These are phyloP conservation scores for Diospyros lotus DNA, from an alignment of 148 eudicot species.

Conservation along the genomic window DNA sequence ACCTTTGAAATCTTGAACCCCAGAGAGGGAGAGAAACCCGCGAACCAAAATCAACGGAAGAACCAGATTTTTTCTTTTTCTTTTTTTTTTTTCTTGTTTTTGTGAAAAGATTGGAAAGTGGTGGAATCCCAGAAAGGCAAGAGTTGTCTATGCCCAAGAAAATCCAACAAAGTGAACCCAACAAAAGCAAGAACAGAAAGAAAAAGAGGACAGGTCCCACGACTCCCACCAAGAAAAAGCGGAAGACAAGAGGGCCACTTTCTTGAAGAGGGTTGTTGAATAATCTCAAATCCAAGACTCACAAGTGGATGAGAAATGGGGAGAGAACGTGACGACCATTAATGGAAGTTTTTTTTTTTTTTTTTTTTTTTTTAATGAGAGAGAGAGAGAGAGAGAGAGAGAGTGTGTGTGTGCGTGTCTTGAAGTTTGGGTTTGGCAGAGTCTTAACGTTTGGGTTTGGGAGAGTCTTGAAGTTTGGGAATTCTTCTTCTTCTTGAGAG, in stretches of 20 bases:
- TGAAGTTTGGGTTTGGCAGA: neutral
- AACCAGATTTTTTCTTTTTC: neutral
- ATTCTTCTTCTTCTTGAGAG: too few species aligned
- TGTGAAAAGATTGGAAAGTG: slow-evolving; percentile 5
- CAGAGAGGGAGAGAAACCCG: neutral
- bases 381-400: neutral
- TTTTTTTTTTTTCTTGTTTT: too few species aligned
- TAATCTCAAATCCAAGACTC: slow-evolving; percentile 4
- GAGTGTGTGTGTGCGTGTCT: neutral
- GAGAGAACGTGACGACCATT: slow-evolving; percentile 23
- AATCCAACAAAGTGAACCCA: slow-evolving; percentile 4
- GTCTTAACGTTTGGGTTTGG: too few species aligned
- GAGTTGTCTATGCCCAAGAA: slow-evolving; percentile 14
- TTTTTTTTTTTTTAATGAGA: too few species aligned
- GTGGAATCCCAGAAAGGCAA: slow-evolving; percentile 1
- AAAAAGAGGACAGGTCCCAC: neutral
- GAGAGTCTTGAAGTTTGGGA: too few species aligned
- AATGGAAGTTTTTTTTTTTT: neutral
- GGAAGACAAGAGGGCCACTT: slow-evolving; percentile 13
- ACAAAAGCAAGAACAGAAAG: neutral
- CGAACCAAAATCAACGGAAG: slow-evolving; percentile 5
- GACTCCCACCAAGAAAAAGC: slow-evolving; percentile 11
- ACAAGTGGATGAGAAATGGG: neutral
- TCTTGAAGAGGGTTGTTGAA: slow-evolving; percentile 9
- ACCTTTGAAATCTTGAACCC: neutral